These are phyloP conservation scores for Fusarium coffeatum DNA, from an alignment of 2,329 filamentous ascomycete genomes.

Conservation along the genomic window DNA sequence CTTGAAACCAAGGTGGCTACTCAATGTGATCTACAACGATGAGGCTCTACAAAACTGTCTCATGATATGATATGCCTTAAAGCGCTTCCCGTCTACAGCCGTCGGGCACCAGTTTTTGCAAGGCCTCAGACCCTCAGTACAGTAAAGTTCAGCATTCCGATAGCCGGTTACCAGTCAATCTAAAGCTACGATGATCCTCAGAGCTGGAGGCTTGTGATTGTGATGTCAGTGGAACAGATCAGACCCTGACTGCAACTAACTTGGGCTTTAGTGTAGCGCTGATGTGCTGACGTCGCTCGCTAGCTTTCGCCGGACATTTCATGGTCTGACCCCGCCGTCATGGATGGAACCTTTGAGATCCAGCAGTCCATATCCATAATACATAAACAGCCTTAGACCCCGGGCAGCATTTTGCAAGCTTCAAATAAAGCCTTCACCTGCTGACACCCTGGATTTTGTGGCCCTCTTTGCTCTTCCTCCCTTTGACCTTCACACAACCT, in stretches of 20 bases:
- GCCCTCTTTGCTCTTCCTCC: not conserved
- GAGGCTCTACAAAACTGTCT: slow-evolving; percentile 13
- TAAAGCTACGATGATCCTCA: not conserved
- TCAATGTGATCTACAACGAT: not conserved
- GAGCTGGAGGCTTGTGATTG: slow-evolving; percentile 16
- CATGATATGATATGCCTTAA: slow-evolving; percentile 13
- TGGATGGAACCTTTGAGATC: slow-evolving; percentile 28
- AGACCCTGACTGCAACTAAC: slow-evolving; percentile 10
- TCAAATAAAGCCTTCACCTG: slow-evolving; percentile 18
- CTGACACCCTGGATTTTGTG: slow-evolving; percentile 13
- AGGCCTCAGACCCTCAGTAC: not conserved
- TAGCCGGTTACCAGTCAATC: slow-evolving; percentile 1
- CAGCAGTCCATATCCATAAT: slow-evolving; percentile 7
- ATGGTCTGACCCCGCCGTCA: slow-evolving; percentile 39
- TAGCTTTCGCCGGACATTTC: slow-evolving; percentile 32
- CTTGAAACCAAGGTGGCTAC: not conserved
- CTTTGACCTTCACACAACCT: not conserved
- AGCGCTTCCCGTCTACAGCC: not conserved
- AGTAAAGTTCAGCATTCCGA: not conserved
- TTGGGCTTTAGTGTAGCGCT: slow-evolving; percentile 34
- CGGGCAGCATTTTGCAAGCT: slow-evolving; percentile 12
- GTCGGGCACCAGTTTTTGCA: not conserved
- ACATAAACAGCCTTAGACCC: slow-evolving; percentile 31
- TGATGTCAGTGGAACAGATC: slow-evolving; percentile 35
- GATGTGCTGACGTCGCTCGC: slow-evolving; percentile 44